Conservation (phyloP, 2,329 filamentous ascomycete species). For the Colletotrichum lindemuthianum region DNA sequence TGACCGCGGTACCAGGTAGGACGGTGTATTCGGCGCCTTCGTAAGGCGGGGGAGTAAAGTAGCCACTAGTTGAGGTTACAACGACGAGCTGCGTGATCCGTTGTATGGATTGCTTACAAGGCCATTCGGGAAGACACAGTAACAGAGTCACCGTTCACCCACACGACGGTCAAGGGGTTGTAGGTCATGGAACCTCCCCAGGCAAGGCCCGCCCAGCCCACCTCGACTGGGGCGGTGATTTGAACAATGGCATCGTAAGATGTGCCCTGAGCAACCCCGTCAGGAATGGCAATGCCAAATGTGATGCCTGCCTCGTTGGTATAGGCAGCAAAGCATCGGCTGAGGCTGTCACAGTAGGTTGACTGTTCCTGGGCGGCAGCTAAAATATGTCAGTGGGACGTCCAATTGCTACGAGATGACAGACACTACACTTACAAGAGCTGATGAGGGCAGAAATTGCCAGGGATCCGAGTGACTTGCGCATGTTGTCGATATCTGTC, state of each 20-base stretch:
- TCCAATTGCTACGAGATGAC: too few species aligned
- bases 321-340: constrained; percentile 40
- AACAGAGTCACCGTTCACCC: constrained; percentile 51
- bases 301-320: constrained; percentile 42
- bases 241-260: constrained; percentile 55
- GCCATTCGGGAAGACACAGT: constrained; percentile 50
- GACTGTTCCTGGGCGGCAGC: constrained; percentile 22
- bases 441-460: constrained; percentile 26
- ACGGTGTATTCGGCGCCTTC: constrained; percentile 45
- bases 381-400: background rate
- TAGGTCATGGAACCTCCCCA: constrained; percentile 58
- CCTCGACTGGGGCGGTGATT: constrained; percentile 50
- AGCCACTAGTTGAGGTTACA: constrained; percentile 42
- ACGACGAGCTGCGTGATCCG: background rate
- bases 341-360: constrained; percentile 38
- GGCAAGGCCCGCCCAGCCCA: constrained; percentile 56
- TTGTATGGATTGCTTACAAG: constrained; percentile 41
- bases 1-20: constrained; percentile 48
- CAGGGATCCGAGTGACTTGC: constrained; percentile 13
- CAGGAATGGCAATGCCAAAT: constrained; percentile 50
- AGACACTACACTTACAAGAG: constrained; percentile 21
- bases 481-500: constrained; percentile 28
- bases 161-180: constrained; percentile 53
- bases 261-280: constrained; percentile 38
- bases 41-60: constrained; percentile 46